These are phyloP conservation scores for Helotiales sp. DNA, from an alignment of 2,329 filamentous ascomycete species.

Conservation along the genomic window DNA sequence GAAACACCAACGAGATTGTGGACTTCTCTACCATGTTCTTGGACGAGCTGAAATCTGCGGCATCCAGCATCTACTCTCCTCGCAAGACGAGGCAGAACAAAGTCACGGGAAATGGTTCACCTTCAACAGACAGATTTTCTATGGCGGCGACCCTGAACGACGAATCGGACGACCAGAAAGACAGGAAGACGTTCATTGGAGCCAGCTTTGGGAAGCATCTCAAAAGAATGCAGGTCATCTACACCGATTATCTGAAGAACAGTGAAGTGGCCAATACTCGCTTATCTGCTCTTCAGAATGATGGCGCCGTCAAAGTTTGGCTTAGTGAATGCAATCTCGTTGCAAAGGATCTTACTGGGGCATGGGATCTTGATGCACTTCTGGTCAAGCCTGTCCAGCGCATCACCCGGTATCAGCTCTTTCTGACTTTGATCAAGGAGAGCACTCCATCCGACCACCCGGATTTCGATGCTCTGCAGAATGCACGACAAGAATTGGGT, in stretches of 20 bases:
- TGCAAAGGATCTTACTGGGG: constrained; percentile 87
- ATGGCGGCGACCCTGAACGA: constrained; percentile 36
- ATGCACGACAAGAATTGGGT: constrained; percentile 59
- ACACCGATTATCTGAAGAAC: constrained; percentile 67
- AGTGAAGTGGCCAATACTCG: constrained; percentile 66
- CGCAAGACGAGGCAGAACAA: constrained; percentile 46
- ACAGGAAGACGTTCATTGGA: constrained; percentile 41
- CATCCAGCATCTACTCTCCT: constrained; percentile 78
- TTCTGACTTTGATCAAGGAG: constrained; percentile 80
- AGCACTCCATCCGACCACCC: constrained; percentile 83
- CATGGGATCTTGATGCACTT: constrained; percentile 95
- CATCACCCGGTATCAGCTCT: constrained; percentile 88
- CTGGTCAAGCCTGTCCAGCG: constrained; percentile 96
- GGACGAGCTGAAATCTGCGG: constrained; percentile 78
- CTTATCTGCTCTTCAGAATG: constrained; percentile 66
- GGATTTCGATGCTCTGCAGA: constrained; percentile 69
- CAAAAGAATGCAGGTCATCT: constrained; percentile 63
- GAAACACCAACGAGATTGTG: constrained; percentile 90
- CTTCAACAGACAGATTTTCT: constrained; percentile 33
- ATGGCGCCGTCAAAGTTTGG: constrained; percentile 77
- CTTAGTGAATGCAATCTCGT: constrained; percentile 91
- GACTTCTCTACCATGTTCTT: constrained; percentile 83
- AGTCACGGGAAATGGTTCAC: constrained; percentile 20
- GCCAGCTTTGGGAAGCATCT: constrained; percentile 51
- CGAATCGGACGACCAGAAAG: constrained; percentile 41